Evolutionary conservation across 2,329 filamentous ascomycete genomes (phyloP).

Genomic region (Ceratocystis diversiconidia): DNA sequence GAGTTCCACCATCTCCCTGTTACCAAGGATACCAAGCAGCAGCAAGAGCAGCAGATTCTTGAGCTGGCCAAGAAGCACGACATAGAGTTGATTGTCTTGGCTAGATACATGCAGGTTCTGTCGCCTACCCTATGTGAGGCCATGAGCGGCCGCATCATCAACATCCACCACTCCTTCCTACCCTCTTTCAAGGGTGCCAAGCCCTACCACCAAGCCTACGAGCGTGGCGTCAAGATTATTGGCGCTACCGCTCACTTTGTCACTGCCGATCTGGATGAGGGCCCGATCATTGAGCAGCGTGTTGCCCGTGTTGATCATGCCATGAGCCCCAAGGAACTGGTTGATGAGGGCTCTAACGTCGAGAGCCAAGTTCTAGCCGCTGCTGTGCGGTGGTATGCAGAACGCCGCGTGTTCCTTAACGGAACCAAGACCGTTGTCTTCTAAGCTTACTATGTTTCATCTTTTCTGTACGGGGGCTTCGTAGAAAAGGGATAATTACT

Average conservation of each 20-base stretch:
- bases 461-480: not conserved
- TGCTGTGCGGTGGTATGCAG: slow-evolving; percentile 72
- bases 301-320: slow-evolving; percentile 63
- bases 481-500: not conserved
- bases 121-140: slow-evolving; percentile 54
- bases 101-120: slow-evolving; percentile 58
- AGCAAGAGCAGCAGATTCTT: slow-evolving; percentile 59
- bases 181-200: slow-evolving; percentile 79
- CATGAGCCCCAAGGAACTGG: slow-evolving; percentile 60
- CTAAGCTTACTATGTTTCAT: not conserved
- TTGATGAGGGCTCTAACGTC: slow-evolving; percentile 68
- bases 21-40: slow-evolving; percentile 58
- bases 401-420: slow-evolving; percentile 64
- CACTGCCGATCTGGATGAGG: slow-evolving; percentile 71
- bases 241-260: slow-evolving; percentile 78
- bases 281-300: slow-evolving; percentile 77
- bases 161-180: slow-evolving; percentile 80
- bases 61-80: slow-evolving; percentile 53
- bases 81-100: slow-evolving; percentile 67
- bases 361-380: slow-evolving; percentile 71
- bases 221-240: slow-evolving; percentile 77
- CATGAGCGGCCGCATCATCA: slow-evolving; percentile 70
- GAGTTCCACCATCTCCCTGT: slow-evolving; percentile 72
- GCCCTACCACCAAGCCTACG: slow-evolving; percentile 78
- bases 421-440: slow-evolving; percentile 71